phyloP scores from a whole-genome alignment of 345 rosid species.

The Dipteronia sinensis region DNA sequence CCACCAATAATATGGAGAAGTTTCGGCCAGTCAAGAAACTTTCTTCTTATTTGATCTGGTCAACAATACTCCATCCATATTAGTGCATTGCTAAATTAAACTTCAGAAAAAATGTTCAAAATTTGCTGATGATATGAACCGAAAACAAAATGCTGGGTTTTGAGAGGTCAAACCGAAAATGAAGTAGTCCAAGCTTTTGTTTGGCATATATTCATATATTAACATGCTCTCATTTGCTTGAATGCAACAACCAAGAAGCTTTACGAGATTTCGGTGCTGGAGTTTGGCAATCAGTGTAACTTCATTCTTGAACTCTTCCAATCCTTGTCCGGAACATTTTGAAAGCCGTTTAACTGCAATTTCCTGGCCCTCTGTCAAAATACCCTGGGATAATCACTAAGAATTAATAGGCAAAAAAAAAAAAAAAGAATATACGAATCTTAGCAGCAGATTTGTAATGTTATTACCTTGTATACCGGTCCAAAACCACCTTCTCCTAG shows the following conservation, averaged over 20 bases:
- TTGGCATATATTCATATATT: constrained; percentile 29
- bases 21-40: constrained; percentile 17
- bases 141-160: background rate
- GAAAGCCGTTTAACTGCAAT: too few species aligned
- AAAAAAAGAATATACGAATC: too few species aligned
- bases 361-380: too few species aligned
- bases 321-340: too few species aligned
- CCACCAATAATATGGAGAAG: constrained; percentile 38
- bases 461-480: background rate
- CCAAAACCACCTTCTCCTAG: constrained; percentile 40
- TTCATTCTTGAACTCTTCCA: constrained; percentile 16
- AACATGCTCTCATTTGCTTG: constrained; percentile 30
- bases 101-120: background rate
- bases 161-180: constrained; percentile 23
- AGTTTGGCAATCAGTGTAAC: constrained; percentile 29
- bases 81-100: constrained; percentile 22
- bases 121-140: too few species aligned
- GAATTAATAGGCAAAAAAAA: too few species aligned
- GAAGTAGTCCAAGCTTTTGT: constrained; percentile 21
- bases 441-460: too few species aligned
- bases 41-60: constrained; percentile 32
- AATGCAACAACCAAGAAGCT: constrained; percentile 31
- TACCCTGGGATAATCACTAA: too few species aligned
- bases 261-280: constrained; percentile 34
- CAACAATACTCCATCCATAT: constrained; percentile 23